Conservation (phyloP, 805 yeast genomes). For the Candida pseudofarinosa region DNA sequence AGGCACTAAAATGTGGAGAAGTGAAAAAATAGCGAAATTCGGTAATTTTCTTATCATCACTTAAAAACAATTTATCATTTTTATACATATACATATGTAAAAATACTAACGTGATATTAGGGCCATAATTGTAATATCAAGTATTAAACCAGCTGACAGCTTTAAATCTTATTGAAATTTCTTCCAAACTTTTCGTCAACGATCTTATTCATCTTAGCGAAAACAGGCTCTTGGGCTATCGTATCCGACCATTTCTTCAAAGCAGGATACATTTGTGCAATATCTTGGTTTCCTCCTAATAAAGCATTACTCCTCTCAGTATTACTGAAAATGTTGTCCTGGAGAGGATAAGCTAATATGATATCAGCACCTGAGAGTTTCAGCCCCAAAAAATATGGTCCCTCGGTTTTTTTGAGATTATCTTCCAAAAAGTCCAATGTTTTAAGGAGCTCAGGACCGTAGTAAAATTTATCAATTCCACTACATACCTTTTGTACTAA, state of each 20-base stretch:
- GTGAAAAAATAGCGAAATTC: background rate
- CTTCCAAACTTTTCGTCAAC: background rate
- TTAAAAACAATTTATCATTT: background rate
- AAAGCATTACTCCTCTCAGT: conserved; percentile 18
- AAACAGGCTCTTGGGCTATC: conserved; percentile 11
- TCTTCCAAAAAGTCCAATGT: conserved; percentile 27
- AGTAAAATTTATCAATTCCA: conserved; percentile 23
- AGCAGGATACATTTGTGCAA: conserved; percentile 16
- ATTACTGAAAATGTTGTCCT: conserved; percentile 20
- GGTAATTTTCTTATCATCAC: too few species aligned
- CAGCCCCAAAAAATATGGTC: conserved; percentile 44
- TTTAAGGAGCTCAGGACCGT: conserved; percentile 18
- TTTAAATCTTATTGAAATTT: too few species aligned
- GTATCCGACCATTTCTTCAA: conserved; percentile 19
- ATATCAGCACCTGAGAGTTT: conserved; percentile 56
- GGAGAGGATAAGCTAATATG: conserved; percentile 46
- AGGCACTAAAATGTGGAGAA: background rate
- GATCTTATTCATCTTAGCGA: conserved; percentile 12
- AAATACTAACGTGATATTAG: background rate
- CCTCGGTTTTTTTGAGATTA: conserved; percentile 18
- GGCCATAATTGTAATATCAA: background rate
- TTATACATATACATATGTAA: background rate
- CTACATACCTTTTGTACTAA: conserved; percentile 19
- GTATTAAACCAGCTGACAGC: background rate
- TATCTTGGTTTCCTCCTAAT: conserved; percentile 12